phyloP scores from a whole-genome alignment of 176 grass and related monocot genomes.

The Melocanna baccifera region DNA sequence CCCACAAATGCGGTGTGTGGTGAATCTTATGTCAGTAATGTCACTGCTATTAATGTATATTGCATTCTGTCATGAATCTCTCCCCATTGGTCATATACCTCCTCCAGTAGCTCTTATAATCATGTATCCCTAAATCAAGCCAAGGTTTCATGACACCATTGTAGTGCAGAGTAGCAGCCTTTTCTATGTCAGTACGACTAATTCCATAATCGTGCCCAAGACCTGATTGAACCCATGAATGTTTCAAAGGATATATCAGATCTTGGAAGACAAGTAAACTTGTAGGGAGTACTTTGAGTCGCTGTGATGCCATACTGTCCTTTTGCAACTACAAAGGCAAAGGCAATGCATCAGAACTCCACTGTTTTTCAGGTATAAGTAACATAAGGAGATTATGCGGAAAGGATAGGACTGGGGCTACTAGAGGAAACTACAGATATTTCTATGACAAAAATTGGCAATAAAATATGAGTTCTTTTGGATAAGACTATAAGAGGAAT shows the following conservation, averaged over 20 bases:
- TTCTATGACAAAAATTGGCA: neutral
- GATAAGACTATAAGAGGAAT: neutral
- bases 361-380: neutral
- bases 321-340: constrained; percentile 39
- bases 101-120: constrained; percentile 58
- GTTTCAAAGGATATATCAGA: constrained; percentile 57
- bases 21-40: constrained; percentile 5
- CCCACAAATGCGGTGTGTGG: neutral
- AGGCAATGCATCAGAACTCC: neutral
- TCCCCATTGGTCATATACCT: constrained; percentile 56
- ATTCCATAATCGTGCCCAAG: constrained; percentile 64
- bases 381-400: neutral
- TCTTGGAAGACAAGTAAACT: constrained; percentile 67
- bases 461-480: neutral
- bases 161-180: constrained; percentile 50
- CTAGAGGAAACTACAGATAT: neutral
- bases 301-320: constrained; percentile 34
- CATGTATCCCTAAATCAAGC: constrained; percentile 63
- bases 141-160: constrained; percentile 86
- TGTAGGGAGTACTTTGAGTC: constrained; percentile 40
- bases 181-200: constrained; percentile 22
- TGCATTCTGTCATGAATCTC: constrained; percentile 64
- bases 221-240: constrained; percentile 55
- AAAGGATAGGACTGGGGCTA: neutral
- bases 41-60: constrained; percentile 42